Evolutionary conservation across 805 yeast species (phyloP).

Genomic region (Starmerella tilneyi): DNA sequence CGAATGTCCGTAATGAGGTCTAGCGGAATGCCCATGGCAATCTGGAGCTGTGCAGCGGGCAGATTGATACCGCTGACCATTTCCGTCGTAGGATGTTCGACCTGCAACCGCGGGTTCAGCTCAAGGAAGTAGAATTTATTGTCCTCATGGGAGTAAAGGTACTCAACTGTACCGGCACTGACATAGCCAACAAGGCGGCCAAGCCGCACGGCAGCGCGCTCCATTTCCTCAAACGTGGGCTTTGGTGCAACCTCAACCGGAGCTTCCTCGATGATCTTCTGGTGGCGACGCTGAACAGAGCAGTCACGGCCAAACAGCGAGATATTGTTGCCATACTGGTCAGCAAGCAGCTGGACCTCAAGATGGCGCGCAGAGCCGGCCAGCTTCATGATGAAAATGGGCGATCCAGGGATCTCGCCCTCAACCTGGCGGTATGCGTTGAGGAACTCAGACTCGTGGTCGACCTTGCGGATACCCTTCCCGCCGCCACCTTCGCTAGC

Average conservation of each 20-base stretch:
- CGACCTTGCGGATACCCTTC: constrained; percentile 97
- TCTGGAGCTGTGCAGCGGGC: constrained; percentile 97
- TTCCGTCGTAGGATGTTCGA: constrained; percentile 99
- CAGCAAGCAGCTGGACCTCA: constrained; percentile 95
- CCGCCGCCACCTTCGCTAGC: constrained; percentile 99
- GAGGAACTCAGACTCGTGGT: constrained; percentile 64
- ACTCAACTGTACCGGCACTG: constrained; percentile 98
- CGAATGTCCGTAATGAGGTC: constrained; percentile 91
- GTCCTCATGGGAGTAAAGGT: constrained; percentile 85
- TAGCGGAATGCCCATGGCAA: constrained; percentile 99
- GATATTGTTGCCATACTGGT: constrained; percentile 95
- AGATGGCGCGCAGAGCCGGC: constrained; percentile 97
- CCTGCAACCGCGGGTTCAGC: constrained; percentile 96
- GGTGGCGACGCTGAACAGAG: constrained; percentile 99
- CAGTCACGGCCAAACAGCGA: constrained; percentile 98
- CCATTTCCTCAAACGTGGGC: constrained; percentile 84
- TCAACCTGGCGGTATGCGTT: constrained; percentile 84
- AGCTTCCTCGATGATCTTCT: constrained; percentile 97
- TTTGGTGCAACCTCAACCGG: constrained; percentile 91
- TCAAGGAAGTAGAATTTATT: constrained; percentile 94
- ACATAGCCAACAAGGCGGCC: constrained; percentile 97
- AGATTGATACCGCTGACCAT: constrained; percentile 98
- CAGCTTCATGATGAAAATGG: constrained; percentile 92
- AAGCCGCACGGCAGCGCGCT: constrained; percentile 91
- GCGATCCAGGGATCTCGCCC: constrained; percentile 97